Conservation (phyloP, 345 rosid genomes). For the Atalantia buxifolia region DNA sequence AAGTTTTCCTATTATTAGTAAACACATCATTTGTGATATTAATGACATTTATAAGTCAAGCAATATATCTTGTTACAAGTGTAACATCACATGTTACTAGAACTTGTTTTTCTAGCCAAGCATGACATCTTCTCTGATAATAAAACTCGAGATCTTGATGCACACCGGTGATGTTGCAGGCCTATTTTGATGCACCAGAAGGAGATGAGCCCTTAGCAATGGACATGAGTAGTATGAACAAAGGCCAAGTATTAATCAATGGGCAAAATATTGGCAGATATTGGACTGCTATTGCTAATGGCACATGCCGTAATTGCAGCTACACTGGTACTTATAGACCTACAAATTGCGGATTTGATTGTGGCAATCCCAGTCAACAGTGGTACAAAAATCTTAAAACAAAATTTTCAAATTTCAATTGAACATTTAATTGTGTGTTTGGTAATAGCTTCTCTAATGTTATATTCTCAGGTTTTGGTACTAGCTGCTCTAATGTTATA, state of each 20-base stretch:
- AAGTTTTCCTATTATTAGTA: neutral
- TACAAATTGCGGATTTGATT: conserved; percentile 39
- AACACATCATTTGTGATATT: neutral
- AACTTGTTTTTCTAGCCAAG: neutral
- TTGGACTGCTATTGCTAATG: conserved; percentile 41
- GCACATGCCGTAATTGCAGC: conserved; percentile 42
- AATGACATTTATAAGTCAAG: no score
- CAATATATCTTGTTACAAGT: neutral
- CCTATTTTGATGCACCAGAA: conserved; percentile 42
- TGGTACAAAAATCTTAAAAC: conserved; percentile 30
- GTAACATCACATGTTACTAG: neutral
- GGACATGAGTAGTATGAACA: conserved; percentile 57
- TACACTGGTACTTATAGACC: conserved; percentile 39
- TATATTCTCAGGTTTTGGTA: conserved; percentile 35
- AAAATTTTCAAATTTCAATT: neutral
- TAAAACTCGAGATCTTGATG: neutral
- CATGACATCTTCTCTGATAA: neutral
- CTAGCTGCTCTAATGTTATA: neutral
- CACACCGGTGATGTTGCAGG: conserved; percentile 15
- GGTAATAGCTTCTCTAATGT: neutral
- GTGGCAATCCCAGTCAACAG: conserved; percentile 57
- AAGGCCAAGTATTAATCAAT: conserved; percentile 57
- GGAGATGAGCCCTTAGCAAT: conserved; percentile 51
- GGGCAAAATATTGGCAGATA: conserved; percentile 55
- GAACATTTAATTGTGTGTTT: neutral